Evolutionary conservation across 495 filamentous ascomycete species (phyloP).

Genomic region (Trichocladium uniseriatum): DNA sequence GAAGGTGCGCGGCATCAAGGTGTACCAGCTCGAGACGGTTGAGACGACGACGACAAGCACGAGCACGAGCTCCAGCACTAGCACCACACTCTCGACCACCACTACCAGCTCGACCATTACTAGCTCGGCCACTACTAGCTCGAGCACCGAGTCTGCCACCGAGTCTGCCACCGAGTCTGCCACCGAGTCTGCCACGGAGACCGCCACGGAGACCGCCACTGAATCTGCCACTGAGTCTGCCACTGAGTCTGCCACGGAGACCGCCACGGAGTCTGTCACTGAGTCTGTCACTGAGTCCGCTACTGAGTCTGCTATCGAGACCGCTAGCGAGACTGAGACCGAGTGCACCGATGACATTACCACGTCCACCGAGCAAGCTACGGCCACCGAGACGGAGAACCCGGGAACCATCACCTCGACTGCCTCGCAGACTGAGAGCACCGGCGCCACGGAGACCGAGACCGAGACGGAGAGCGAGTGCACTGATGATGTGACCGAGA

Average conservation of each 20-base stretch:
- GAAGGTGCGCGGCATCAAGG: conserved; percentile 47
- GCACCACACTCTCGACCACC: not conserved
- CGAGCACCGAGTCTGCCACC: conserved; percentile 8
- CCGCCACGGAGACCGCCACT: not conserved
- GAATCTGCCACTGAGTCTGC: not conserved
- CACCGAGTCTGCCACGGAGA: not conserved
- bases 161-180: not conserved
- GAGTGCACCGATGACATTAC: no score
- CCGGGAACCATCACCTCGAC: no score
- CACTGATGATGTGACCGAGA: not conserved
- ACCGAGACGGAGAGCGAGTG: no score
- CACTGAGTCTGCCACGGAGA: conserved; percentile 19
- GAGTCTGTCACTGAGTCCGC: no score
- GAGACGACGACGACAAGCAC: conserved; percentile 12
- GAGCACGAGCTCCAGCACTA: not conserved
- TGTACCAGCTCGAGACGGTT: conserved; percentile 21
- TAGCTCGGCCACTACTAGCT: conserved; percentile 11
- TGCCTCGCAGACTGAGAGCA: no score
- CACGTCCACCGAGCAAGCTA: conserved; percentile 21
- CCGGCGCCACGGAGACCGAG: no score
- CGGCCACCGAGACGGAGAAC: not conserved
- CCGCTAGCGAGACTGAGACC: no score
- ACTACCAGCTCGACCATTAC: not conserved
- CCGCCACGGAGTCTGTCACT: no score
- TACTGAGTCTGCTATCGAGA: no score